phyloP scores from a whole-genome alignment of 108 stramenopile genomes.

The Nannochloropsis granulata region DNA sequence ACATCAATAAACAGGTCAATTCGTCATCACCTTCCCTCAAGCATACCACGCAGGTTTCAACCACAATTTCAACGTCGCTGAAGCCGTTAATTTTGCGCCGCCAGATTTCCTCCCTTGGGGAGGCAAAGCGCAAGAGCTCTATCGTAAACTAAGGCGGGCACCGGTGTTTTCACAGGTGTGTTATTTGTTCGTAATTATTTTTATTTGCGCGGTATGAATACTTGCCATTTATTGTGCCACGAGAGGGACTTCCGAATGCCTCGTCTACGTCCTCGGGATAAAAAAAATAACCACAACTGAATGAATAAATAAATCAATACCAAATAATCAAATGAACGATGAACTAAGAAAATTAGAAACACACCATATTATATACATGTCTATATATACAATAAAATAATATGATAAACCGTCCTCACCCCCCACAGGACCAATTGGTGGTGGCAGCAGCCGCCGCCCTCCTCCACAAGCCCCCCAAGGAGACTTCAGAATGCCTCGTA shows the following conservation, averaged over 20 bases:
- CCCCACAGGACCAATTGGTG: not conserved
- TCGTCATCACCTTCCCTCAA: conserved; percentile 89
- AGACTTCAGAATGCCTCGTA: not conserved
- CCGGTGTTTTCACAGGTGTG: conserved; percentile 15
- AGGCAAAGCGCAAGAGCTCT: conserved; percentile 4
- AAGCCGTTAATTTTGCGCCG: conserved; percentile 53
- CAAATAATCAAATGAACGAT: no score
- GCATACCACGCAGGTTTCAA: conserved; percentile 93
- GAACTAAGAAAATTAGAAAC: no score
- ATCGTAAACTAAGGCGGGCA: not conserved
- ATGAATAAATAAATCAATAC: no score
- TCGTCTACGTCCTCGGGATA: no score
- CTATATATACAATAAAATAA: no score
- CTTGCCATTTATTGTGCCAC: no score
- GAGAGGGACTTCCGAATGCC: no score
- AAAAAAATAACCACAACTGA: no score
- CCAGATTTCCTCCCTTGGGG: conserved; percentile 27
- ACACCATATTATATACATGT: no score
- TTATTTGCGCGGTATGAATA: no score
- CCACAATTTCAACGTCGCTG: conserved; percentile 80
- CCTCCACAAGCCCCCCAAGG: not conserved
- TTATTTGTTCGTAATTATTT: no score
- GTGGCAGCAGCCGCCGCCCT: not conserved
- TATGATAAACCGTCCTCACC: no score
- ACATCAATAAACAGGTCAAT: conserved; percentile 40